phyloP scores from a whole-genome alignment of 2,329 filamentous ascomycete species.

The Magnaporthiopsis poae region DNA sequence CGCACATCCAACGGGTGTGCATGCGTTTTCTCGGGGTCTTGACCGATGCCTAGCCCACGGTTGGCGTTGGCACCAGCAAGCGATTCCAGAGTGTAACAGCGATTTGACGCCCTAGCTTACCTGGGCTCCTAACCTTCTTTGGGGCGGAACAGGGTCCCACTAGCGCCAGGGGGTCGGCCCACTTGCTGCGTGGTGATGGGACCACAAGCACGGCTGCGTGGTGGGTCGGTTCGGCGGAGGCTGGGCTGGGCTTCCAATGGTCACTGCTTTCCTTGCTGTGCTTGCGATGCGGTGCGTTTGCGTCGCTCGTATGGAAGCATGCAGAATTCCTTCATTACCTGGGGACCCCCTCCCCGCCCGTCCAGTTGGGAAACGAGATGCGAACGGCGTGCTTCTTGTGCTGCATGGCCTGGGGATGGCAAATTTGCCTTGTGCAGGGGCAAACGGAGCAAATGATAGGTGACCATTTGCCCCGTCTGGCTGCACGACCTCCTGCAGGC shows the following conservation, averaged over 20 bases:
- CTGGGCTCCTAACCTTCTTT: background rate
- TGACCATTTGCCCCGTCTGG: background rate
- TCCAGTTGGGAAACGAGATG: no score
- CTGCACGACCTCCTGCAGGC: background rate
- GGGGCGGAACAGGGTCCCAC: background rate
- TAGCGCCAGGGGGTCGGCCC: background rate
- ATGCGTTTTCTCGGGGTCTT: background rate
- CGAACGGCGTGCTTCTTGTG: no score
- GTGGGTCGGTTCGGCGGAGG: background rate
- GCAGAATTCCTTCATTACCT: background rate
- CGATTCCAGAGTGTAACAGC: no score
- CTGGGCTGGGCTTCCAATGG: background rate
- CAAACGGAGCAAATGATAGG: background rate
- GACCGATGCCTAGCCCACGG: background rate
- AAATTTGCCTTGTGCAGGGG: background rate
- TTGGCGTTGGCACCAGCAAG: no score
- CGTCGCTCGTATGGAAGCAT: background rate
- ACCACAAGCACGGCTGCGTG: background rate
- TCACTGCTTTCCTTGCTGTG: background rate
- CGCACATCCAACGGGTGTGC: background rate
- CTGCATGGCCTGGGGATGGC: no score
- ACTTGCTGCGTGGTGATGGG: background rate
- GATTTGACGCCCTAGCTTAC: background rate
- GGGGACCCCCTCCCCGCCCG: background rate
- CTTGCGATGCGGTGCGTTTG: background rate